Conservation (phyloP, 2,329 filamentous ascomycete genomes). For the Ascochyta lentis region DNA sequence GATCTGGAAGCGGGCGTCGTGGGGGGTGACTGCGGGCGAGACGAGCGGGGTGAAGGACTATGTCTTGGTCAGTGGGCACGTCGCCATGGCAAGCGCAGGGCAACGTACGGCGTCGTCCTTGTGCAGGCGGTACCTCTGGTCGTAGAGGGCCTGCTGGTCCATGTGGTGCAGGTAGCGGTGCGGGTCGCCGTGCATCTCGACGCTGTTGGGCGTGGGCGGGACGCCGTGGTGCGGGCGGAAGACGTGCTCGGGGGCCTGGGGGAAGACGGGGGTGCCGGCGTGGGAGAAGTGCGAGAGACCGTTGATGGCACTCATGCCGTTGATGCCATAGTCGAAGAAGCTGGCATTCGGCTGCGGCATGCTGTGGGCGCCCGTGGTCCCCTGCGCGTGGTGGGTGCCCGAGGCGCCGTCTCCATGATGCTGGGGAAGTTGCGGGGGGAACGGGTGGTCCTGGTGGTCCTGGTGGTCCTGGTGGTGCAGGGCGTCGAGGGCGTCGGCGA, state of each 20-base stretch:
- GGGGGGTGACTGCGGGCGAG: constrained; percentile 82
- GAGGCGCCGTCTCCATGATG: constrained; percentile 31
- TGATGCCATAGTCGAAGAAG: constrained; percentile 48
- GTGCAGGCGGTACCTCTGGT: constrained; percentile 67
- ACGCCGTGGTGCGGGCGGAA: constrained; percentile 66
- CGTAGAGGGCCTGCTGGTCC: constrained; percentile 68
- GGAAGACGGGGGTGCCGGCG: constrained; percentile 47
- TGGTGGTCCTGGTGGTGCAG: constrained; percentile 39
- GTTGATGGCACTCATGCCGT: constrained; percentile 23
- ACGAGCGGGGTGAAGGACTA: constrained; percentile 82
- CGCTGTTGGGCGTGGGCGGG: constrained; percentile 80
- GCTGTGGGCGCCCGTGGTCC: constrained; percentile 20
- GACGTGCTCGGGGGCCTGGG: constrained; percentile 51
- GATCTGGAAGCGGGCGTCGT: constrained; percentile 70
- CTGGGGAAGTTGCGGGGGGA: constrained; percentile 35
- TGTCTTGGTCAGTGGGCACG: constrained; percentile 49
- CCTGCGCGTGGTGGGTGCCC: constrained; percentile 24
- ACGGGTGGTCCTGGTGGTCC: constrained; percentile 41
- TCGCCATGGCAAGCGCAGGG: neutral
- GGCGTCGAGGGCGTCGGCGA: constrained; percentile 42
- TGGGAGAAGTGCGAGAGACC: constrained; percentile 34
- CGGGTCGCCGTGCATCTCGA: constrained; percentile 72
- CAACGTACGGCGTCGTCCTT: constrained; percentile 71
- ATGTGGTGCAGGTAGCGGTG: constrained; percentile 60
- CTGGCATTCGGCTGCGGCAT: constrained; percentile 30